Evolutionary conservation across 2,329 filamentous ascomycete genomes (phyloP), one percentile per base, ranked within the genome.

Genomic region (Penicillium frequentans): DNA sequence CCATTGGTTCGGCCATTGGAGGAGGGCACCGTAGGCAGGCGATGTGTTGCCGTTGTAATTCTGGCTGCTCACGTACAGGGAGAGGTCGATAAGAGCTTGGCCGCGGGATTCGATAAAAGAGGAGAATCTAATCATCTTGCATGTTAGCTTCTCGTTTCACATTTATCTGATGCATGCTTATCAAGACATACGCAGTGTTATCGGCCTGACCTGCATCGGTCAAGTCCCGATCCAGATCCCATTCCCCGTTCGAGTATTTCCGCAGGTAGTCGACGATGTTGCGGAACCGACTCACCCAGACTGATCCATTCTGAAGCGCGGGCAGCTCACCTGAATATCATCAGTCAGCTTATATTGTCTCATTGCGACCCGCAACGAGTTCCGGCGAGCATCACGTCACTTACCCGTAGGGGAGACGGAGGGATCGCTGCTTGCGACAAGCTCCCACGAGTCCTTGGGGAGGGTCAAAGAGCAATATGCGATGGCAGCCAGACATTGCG

Each of bases 1-100:
- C 85, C 95, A 99, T 66, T 93, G 93, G 60, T 92, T 82, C 19
- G 95, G 92, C 81, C 95, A 96, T 42, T 89, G 85, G 39, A 98
- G 84, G 55, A 97, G 84, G 6, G 81, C 78, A 63, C 88, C 91
- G 77, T 92, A 96, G 37, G 91, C 88, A 2, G 91, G 90, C 16
- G 91, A 86, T 4, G 92, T 96, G 49, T 83, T 79, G 44, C 82
- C 79, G 54, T 86, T 82, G 84, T 95, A 99, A 78, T 98, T 97
- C 62, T 91, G 86, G 56, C 89, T 90, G 31, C 92, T 95, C 61
- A 95, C 89, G 74, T 96, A 98, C 65, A 98, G 87, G 51, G 88
- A 93, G 56, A 97, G 86, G 66, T 96, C 90, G 66, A 97, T 74
- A 58, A 98, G 84, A 31, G 89, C 86, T 49, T 87, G 86, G n/a